Conservation (phyloP, 2,329 filamentous ascomycete species). For the Epichloe scottii region DNA sequence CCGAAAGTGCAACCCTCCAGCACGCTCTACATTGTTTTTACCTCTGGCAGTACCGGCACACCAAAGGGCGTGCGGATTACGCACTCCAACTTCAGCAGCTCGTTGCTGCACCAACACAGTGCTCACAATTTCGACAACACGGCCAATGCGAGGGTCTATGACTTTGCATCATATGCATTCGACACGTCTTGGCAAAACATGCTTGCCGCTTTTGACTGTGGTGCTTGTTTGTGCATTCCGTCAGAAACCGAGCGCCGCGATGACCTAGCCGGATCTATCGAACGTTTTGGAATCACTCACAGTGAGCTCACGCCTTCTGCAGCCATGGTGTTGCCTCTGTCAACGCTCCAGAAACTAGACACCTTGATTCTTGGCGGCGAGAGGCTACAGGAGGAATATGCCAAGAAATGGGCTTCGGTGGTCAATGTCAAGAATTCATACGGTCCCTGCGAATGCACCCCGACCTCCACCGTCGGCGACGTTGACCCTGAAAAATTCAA, state of each 20-base stretch:
- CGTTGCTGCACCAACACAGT: slow-evolving; percentile 6
- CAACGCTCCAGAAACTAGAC: background rate
- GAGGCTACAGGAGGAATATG: background rate
- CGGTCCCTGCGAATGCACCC: slow-evolving; percentile 3
- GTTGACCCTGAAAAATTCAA: slow-evolving; percentile 12
- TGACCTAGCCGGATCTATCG: background rate
- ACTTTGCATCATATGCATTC: slow-evolving; percentile 14
- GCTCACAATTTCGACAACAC: slow-evolving; percentile 5
- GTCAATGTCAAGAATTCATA: slow-evolving; percentile 4
- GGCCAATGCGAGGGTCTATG: slow-evolving; percentile 9
- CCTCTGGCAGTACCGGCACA: slow-evolving; percentile 33
- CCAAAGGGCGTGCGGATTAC: slow-evolving; percentile 36
- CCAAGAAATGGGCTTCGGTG: background rate
- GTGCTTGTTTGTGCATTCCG: slow-evolving; percentile 12
- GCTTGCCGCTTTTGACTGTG: slow-evolving; percentile 9
- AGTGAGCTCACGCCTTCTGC: slow-evolving; percentile 2
- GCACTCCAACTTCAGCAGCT: slow-evolving; percentile 9
- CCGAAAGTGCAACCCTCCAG: slow-evolving; percentile 7
- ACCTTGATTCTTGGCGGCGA: slow-evolving; percentile 4
- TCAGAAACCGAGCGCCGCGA: slow-evolving; percentile 5
- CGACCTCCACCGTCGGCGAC: slow-evolving; percentile 5
- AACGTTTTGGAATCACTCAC: slow-evolving; percentile 1
- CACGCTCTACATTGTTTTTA: slow-evolving; percentile 31
- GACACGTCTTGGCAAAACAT: slow-evolving; percentile 11
- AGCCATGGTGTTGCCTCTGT: background rate